Conservation (phyloP, 495 filamentous ascomycete species). For the Penicillium silybi region DNA sequence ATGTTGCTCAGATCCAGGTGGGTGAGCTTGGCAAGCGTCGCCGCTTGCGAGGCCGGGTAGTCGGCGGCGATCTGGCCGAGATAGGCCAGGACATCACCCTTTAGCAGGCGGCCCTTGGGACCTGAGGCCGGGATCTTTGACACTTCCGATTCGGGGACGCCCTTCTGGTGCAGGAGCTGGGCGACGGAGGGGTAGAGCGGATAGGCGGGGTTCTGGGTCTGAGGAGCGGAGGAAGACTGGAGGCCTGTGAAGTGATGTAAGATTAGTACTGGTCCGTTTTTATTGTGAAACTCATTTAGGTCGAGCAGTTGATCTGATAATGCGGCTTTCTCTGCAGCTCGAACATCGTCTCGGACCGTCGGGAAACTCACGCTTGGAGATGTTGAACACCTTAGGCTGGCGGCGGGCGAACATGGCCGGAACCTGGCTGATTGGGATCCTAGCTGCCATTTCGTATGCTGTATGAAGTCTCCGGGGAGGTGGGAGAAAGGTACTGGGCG, state of each 20-base stretch:
- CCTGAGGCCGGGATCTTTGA: constrained; percentile 82
- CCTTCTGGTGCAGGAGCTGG: constrained; percentile 73
- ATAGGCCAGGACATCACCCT: constrained; percentile 93
- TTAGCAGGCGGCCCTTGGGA: constrained; percentile 84
- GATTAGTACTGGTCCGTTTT: constrained; percentile 2
- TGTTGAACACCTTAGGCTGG: constrained; percentile 30
- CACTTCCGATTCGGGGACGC: constrained; percentile 64
- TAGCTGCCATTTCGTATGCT: constrained; percentile 36
- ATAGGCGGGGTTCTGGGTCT: constrained; percentile 65
- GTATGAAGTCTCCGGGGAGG: constrained; percentile 5
- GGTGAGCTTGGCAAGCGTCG: constrained; percentile 64
- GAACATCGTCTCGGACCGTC: not conserved
- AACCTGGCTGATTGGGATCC: constrained; percentile 32
- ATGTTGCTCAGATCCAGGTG: constrained; percentile 95
- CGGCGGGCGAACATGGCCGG: constrained; percentile 38
- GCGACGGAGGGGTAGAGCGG: constrained; percentile 83
- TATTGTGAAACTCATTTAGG: not conserved
- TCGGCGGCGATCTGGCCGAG: constrained; percentile 68
- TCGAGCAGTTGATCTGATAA: constrained; percentile 4
- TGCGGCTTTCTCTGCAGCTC: not conserved
- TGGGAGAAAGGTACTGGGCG: constrained; percentile 10
- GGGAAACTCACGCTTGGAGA: constrained; percentile 39
- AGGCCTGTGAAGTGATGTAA: constrained; percentile 18
- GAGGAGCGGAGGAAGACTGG: constrained; percentile 37
- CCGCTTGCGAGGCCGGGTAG: constrained; percentile 65